A percentile compares a stretch with the other conserved stretches of the same genome.
Evolutionary conservation across 768 basidiomycete genomes (phyloP).

Genomic region (Pisolithus sp.): DNA sequence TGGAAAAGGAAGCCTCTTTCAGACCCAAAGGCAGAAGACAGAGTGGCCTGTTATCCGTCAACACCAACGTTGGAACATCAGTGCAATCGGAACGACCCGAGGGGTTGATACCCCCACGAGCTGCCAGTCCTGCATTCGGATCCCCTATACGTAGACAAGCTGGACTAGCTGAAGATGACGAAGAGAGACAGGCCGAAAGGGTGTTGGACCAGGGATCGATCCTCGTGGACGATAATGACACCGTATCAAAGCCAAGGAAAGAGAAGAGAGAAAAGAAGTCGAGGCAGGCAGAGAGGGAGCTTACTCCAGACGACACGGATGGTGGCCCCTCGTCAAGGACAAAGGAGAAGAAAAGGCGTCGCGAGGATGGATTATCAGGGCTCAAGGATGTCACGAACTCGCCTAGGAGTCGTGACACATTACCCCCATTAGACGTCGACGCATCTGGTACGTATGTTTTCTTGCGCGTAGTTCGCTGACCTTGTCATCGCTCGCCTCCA

Average conservation of each 20-base stretch:
- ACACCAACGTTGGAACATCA: slow-evolving; percentile 23
- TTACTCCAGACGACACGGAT: slow-evolving; percentile 17
- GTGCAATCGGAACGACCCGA: slow-evolving; percentile 23
- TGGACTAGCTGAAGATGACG: slow-evolving; percentile 50
- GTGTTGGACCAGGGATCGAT: slow-evolving; percentile 12
- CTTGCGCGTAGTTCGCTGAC: slow-evolving; percentile 1
- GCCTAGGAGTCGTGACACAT: slow-evolving; percentile 31
- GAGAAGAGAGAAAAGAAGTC: slow-evolving; percentile 34
- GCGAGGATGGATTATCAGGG: slow-evolving; percentile 30
- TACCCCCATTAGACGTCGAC: slow-evolving; percentile 33
- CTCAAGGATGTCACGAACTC: slow-evolving; percentile 65
- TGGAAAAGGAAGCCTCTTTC: slow-evolving; percentile 28
- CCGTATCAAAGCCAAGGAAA: slow-evolving; percentile 30
- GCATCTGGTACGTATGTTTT: slow-evolving; percentile 27
- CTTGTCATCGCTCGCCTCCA: slow-evolving; percentile 6
- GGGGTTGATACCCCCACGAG: slow-evolving; percentile 41
- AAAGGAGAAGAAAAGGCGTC: slow-evolving; percentile 37
- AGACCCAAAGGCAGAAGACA: slow-evolving; percentile 30
- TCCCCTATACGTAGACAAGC: slow-evolving; percentile 52
- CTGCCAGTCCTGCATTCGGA: slow-evolving; percentile 64
- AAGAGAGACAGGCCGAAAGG: slow-evolving; percentile 39
- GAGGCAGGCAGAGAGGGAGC: slow-evolving; percentile 15
- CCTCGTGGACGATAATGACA: slow-evolving; percentile 13
- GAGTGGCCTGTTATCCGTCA: slow-evolving; percentile 50
- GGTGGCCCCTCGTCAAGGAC: slow-evolving; percentile 18